phyloP scores from a whole-genome alignment of 345 rosid genomes.

The Raphanus raphanistrum region DNA sequence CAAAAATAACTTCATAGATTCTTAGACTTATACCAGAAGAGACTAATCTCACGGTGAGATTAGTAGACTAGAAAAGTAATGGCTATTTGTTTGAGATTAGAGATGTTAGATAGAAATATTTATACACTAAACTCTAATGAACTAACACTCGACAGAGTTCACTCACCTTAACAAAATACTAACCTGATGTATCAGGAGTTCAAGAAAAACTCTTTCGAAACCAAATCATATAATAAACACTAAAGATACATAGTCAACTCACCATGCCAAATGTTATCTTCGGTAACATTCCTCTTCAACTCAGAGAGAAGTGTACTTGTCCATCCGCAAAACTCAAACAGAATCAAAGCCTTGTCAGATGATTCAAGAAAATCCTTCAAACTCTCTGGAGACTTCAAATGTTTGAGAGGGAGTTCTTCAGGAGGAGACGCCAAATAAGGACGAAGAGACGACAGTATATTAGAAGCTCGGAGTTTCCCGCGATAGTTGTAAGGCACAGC shows the following conservation, averaged over 20 bases:
- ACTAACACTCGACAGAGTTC: background rate
- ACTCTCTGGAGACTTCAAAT: slow-evolving; percentile 47
- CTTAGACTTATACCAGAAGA: background rate
- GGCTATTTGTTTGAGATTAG: background rate
- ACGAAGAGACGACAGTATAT: slow-evolving; percentile 52
- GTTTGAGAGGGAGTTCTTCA: slow-evolving; percentile 54
- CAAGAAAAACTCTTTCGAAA: background rate
- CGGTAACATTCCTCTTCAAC: slow-evolving; percentile 49
- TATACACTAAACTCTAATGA: background rate
- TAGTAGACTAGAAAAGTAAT: background rate
- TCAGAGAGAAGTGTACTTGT: slow-evolving; percentile 46
- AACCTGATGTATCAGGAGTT: slow-evolving; percentile 4
- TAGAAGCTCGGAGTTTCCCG: slow-evolving; percentile 66
- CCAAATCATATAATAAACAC: background rate
- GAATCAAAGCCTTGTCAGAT: slow-evolving; percentile 70
- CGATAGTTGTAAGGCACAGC: slow-evolving; percentile 62
- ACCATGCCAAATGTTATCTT: slow-evolving; percentile 47
- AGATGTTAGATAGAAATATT: background rate
- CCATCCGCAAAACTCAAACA: slow-evolving; percentile 90
- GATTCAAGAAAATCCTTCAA: slow-evolving; percentile 65
- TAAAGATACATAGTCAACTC: slow-evolving; percentile 19
- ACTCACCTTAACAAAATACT: slow-evolving; percentile 1
- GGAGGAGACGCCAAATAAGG: slow-evolving; percentile 52
- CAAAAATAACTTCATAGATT: background rate
- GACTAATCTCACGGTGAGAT: background rate